A percentile compares a stretch with the other conserved stretches of the same genome.
Evolutionary conservation across 2,329 filamentous ascomycete species (phyloP).

Genomic region (Sclerotinia minor): DNA sequence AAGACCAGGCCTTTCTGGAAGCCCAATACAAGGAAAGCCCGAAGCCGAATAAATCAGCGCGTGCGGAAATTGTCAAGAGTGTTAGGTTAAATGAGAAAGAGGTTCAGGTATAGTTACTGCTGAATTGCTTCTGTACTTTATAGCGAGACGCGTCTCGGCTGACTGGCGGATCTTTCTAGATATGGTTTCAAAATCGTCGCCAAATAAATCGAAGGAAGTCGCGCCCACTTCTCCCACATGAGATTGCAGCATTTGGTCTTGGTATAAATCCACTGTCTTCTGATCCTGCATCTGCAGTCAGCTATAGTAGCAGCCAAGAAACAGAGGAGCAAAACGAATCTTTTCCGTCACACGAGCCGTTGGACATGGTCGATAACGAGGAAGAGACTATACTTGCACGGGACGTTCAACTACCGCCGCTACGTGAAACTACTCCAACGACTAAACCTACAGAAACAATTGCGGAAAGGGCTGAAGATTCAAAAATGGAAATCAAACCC

Average conservation of each 20-base stretch:
- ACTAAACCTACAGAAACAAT: not conserved
- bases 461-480: not conserved
- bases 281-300: slow-evolving; percentile 34
- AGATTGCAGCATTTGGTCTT: slow-evolving; percentile 64
- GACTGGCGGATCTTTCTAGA: slow-evolving; percentile 53
- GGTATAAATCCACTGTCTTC: slow-evolving; percentile 44
- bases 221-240: slow-evolving; percentile 75
- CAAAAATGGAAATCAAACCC: not conserved
- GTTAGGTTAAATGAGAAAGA: slow-evolving; percentile 88
- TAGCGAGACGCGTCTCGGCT: slow-evolving; percentile 27
- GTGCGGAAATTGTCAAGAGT: slow-evolving; percentile 78
- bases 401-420: not conserved
- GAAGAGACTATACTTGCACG: slow-evolving; percentile 10
- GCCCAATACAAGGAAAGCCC: slow-evolving; percentile 80
- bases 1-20: slow-evolving; percentile 87
- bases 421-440: not conserved
- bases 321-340: slow-evolving; percentile 25
- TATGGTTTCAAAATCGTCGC: slow-evolving; percentile 95
- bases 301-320: slow-evolving; percentile 34
- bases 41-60: slow-evolving; percentile 88
- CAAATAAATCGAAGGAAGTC: slow-evolving; percentile 92
- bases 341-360: slow-evolving; percentile 17
- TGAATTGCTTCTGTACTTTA: not conserved
- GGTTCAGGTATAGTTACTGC: slow-evolving; percentile 71
- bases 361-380: slow-evolving; percentile 17